Conservation (phyloP, 306 rosid species). For the Gillenia trifoliata region DNA sequence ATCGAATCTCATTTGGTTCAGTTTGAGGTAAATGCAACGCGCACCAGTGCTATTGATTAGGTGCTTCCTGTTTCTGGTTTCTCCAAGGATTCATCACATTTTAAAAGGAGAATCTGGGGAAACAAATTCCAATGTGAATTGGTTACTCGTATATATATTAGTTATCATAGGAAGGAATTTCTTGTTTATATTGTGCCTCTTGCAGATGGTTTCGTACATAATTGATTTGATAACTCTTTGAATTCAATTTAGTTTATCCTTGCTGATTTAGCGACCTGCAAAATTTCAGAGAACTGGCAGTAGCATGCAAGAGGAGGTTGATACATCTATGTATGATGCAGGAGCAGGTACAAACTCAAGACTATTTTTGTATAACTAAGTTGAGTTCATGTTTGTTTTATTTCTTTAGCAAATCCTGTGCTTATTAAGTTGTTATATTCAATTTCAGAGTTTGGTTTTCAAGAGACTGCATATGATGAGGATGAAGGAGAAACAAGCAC, state of each 20-base stretch:
- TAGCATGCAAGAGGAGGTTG: conserved; percentile 86
- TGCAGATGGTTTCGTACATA: background rate
- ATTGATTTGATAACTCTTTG: background rate
- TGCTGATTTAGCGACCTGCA: conserved; percentile 20
- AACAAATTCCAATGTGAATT: background rate
- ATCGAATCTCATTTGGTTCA: conserved; percentile 70
- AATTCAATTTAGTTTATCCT: background rate
- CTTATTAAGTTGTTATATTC: conserved; percentile 8
- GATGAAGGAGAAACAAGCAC: conserved; percentile 76
- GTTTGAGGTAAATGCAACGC: conserved; percentile 49
- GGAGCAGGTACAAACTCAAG: conserved; percentile 52
- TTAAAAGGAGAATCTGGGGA: background rate
- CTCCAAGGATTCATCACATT: background rate
- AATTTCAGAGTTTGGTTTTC: conserved; percentile 49
- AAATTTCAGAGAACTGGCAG: conserved; percentile 62
- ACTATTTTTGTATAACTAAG: conserved; percentile 10
- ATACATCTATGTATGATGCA: conserved; percentile 67
- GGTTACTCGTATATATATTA: background rate
- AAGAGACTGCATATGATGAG: conserved; percentile 64
- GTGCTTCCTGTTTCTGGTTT: conserved; percentile 6
- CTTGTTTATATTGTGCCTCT: background rate
- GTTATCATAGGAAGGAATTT: background rate
- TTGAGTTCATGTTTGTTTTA: conserved; percentile 15
- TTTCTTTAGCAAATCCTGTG: conserved; percentile 13
- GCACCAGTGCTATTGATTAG: background rate